Conservation (phyloP, 2,329 filamentous ascomycete species). For the Raffaelea arxii region DNA sequence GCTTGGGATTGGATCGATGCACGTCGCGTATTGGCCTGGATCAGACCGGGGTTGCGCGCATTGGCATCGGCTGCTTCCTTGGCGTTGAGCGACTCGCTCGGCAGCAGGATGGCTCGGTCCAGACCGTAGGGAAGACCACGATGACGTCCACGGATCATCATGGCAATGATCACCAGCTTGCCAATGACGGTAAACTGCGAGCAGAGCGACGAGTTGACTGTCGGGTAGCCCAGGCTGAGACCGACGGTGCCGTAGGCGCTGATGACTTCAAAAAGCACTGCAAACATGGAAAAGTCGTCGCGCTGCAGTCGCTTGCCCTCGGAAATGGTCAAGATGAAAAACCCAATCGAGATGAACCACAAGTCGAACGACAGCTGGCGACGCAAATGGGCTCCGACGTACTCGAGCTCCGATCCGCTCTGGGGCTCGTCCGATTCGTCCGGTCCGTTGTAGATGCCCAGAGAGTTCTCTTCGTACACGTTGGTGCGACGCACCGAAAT, state of each 20-base stretch:
- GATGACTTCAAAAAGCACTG: constrained; percentile 73
- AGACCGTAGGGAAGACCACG: constrained; percentile 59
- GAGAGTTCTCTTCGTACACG: constrained; percentile 85
- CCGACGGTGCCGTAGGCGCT: constrained; percentile 94
- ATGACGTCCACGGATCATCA: constrained; percentile 61
- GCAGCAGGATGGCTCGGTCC: constrained; percentile 50
- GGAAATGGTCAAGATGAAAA: constrained; percentile 85
- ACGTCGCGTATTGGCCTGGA: constrained; percentile 22
- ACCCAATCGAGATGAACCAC: constrained; percentile 91
- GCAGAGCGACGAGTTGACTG: constrained; percentile 69
- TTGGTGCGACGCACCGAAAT: constrained; percentile 92
- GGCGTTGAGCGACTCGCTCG: constrained; percentile 45
- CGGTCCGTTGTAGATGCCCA: constrained; percentile 58
- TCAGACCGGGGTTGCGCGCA: constrained; percentile 11
- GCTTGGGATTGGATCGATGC: constrained; percentile 24
- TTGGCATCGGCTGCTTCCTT: constrained; percentile 33
- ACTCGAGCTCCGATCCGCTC: constrained; percentile 58
- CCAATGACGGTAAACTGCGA: constrained; percentile 68
- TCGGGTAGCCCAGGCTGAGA: constrained; percentile 72
- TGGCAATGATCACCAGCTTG: constrained; percentile 59
- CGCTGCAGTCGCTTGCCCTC: constrained; percentile 64
- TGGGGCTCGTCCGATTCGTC: constrained; percentile 38
- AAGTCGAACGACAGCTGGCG: constrained; percentile 92
- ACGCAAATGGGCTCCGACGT: constrained; percentile 84
- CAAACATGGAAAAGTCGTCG: constrained; percentile 56